Conservation (phyloP, 2,329 filamentous ascomycete genomes). For the Tetracladium maxilliforme region DNA sequence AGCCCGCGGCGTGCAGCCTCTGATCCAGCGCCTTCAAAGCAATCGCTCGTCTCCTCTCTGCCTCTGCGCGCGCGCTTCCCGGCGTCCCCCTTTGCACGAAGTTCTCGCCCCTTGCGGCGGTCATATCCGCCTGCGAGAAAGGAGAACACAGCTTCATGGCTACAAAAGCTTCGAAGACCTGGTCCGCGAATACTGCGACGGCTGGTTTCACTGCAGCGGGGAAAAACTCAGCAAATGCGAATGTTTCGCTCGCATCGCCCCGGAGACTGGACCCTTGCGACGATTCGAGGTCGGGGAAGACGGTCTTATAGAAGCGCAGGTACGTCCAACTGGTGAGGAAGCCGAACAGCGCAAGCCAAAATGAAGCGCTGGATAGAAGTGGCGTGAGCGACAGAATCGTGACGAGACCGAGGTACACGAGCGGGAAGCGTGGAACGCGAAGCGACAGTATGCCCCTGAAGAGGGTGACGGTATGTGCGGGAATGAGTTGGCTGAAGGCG, state of each 20-base stretch:
- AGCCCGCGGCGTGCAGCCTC: constrained; percentile 64
- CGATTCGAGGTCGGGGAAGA: constrained; percentile 53
- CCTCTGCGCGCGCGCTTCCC: constrained; percentile 71
- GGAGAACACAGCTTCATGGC: constrained; percentile 67
- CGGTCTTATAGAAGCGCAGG: constrained; percentile 81
- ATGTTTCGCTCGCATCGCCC: constrained; percentile 91
- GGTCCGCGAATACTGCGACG: constrained; percentile 57
- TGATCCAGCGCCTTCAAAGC: constrained; percentile 89
- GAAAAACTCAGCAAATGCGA: constrained; percentile 93
- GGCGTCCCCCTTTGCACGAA: constrained; percentile 39
- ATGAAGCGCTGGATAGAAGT: constrained; percentile 50
- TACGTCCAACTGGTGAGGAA: constrained; percentile 89
- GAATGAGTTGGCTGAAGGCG: constrained; percentile 93
- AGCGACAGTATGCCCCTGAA: constrained; percentile 81
- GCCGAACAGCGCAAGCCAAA: constrained; percentile 67
- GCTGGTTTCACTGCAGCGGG: constrained; percentile 70
- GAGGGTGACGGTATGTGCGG: constrained; percentile 90
- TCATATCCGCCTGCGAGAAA: constrained; percentile 69
- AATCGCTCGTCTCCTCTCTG: constrained; percentile 75
- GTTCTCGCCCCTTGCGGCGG: constrained; percentile 55
- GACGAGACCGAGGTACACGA: constrained; percentile 63
- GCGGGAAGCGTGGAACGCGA: constrained; percentile 58
- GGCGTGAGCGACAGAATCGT: constrained; percentile 51
- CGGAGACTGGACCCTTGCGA: constrained; percentile 49
- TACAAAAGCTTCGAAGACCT: constrained; percentile 62